Conservation (phyloP, 305 asterid genomes). For the Plantago coronopus region DNA sequence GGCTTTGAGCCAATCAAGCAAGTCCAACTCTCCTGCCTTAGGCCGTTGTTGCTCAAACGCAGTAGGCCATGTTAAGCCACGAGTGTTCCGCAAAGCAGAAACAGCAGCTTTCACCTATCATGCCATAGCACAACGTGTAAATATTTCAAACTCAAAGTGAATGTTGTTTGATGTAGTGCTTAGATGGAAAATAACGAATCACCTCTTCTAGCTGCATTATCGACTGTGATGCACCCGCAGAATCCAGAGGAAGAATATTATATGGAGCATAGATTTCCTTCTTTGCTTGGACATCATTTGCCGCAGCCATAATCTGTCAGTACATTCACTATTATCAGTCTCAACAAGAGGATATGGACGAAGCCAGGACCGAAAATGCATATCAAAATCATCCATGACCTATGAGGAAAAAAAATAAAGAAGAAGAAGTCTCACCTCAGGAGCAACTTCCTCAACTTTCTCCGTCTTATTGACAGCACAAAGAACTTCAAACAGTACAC, state of each 20-base stretch:
- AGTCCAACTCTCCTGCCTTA: conserved; percentile 67
- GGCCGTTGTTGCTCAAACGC: conserved; percentile 66
- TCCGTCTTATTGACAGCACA: conserved; percentile 83
- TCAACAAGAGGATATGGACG: not conserved
- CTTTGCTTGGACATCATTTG: conserved; percentile 44
- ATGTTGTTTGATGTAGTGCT: conserved; percentile 11
- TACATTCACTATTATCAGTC: not conserved
- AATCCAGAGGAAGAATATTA: conserved; percentile 76
- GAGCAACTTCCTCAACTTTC: conserved; percentile 75
- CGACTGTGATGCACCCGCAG: conserved; percentile 75
- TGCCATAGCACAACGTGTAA: conserved; percentile 13
- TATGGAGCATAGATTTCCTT: conserved; percentile 46
- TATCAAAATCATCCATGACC: too few species aligned
- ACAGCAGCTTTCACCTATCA: conserved; percentile 74
- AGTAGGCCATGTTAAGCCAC: conserved; percentile 60
- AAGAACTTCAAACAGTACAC: conserved; percentile 83
- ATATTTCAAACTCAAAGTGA: conserved; percentile 12
- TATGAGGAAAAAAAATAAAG: not conserved
- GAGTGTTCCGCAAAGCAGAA: conserved; percentile 52
- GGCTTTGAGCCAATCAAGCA: conserved; percentile 81
- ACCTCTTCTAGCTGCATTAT: conserved; percentile 90
- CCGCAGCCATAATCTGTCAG: conserved; percentile 46
- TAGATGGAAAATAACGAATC: conserved; percentile 18
- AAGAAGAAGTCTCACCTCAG: conserved; percentile 48
- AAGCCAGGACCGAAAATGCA: too few species aligned